Percentiles rank a stretch among this genome's conserved stretches.
Evolutionary conservation across 2,329 filamentous ascomycete genomes (phyloP).

Genomic region (Massarina eburnea): DNA sequence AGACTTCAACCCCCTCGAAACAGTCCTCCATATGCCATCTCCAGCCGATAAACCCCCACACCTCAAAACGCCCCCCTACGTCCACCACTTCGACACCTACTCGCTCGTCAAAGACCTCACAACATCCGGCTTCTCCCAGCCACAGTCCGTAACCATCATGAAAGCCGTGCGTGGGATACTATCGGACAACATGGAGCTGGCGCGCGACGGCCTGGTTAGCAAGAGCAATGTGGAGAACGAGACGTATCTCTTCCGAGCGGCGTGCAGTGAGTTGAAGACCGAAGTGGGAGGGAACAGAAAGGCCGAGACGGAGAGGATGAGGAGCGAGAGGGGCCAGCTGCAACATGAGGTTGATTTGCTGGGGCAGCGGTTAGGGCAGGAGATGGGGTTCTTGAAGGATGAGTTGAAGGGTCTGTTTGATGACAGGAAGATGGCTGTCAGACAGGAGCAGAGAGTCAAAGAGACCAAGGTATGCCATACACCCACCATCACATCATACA

Average conservation of each 20-base stretch:
- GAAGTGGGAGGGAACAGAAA: constrained; percentile 80
- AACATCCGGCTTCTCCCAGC: constrained; percentile 67
- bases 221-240: constrained; percentile 96
- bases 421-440: constrained; percentile 88
- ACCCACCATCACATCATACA: background rate
- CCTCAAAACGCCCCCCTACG: constrained; percentile 73
- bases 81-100: constrained; percentile 97
- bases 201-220: constrained; percentile 77
- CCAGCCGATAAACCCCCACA: constrained; percentile 60
- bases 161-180: constrained; percentile 82
- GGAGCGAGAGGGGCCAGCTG: constrained; percentile 79
- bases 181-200: constrained; percentile 76
- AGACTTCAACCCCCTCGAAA: constrained; percentile 42
- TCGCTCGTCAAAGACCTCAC: constrained; percentile 80
- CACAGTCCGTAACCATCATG: constrained; percentile 84
- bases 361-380: constrained; percentile 80
- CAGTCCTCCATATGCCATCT: constrained; percentile 46
- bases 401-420: constrained; percentile 96
- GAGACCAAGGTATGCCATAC: constrained; percentile 67
- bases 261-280: constrained; percentile 86
- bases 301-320: constrained; percentile 75
- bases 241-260: constrained; percentile 89
- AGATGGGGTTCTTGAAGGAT: constrained; percentile 79
- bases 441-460: constrained; percentile 81
- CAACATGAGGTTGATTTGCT: constrained; percentile 96